phyloP scores from a whole-genome alignment of 257 asterid genomes.

The Lantana camara region DNA sequence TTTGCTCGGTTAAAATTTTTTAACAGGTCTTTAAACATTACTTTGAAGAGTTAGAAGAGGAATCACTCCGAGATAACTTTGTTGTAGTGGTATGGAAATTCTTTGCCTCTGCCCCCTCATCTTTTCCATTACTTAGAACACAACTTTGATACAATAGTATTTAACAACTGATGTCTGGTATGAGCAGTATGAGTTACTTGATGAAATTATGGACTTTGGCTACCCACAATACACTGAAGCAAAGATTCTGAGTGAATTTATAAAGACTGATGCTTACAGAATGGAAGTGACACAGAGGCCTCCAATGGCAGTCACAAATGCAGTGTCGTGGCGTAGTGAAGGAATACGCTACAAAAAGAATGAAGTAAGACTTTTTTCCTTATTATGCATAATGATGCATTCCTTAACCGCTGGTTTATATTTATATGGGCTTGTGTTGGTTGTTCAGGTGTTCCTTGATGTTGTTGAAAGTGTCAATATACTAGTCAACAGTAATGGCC shows the following conservation, averaged over 20 bases:
- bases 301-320: constrained; percentile 99
- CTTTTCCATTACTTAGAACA: constrained; percentile 16
- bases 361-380: constrained; percentile 60
- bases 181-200: constrained; percentile 91
- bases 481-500: constrained; percentile 97
- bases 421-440: constrained; percentile 28
- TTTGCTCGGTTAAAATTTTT: constrained; percentile 18
- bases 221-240: constrained; percentile 99
- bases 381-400: constrained; percentile 9
- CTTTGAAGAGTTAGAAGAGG: constrained; percentile 98
- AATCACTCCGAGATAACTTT: constrained; percentile 95
- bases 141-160: constrained; percentile 7
- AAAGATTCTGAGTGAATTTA: constrained; percentile 96
- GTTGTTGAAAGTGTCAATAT: constrained; percentile 99
- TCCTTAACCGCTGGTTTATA: constrained; percentile 21
- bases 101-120: constrained; percentile 13
- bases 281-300: constrained; percentile 99
- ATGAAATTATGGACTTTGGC: constrained; percentile 99
- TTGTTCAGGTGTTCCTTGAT: constrained; percentile 92
- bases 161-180: constrained; percentile 24
- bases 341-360: constrained; percentile 95
- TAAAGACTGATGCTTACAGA: constrained; percentile 98
- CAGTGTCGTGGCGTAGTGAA: constrained; percentile 99
- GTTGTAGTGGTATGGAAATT: constrained; percentile 89
- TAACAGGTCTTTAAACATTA: constrained; percentile 99